These are phyloP conservation scores for Hortiboletus flavorubellus DNA, from an alignment of 768 basidiomycete species.

Conservation along the genomic window DNA sequence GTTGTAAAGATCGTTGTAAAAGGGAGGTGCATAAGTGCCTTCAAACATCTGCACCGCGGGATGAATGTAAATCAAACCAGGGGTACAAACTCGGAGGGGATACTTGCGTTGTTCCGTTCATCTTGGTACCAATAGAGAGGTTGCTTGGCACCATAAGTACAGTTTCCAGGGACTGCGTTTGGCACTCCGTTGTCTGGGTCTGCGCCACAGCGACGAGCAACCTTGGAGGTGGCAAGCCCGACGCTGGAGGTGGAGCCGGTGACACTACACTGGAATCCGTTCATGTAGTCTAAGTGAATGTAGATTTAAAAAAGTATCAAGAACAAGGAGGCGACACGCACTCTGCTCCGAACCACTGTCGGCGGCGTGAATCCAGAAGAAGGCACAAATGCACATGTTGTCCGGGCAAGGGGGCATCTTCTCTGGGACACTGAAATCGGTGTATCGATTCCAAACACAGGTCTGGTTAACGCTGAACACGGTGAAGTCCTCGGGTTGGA, in stretches of 20 bases:
- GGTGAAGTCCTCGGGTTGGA: constrained; percentile 67
- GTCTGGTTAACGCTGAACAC: constrained; percentile 75
- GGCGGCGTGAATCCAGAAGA: constrained; percentile 68
- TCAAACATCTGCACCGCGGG: constrained; percentile 55
- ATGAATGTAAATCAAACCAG: not conserved
- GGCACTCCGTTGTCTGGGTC: constrained; percentile 48
- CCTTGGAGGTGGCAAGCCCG: constrained; percentile 50
- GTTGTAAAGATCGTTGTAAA: constrained; percentile 68
- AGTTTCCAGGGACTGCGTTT: constrained; percentile 51
- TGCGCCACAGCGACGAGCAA: constrained; percentile 64
- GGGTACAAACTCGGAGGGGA: not conserved
- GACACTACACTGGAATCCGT: constrained; percentile 66
- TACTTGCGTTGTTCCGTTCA: constrained; percentile 57
- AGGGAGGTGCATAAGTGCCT: constrained; percentile 55
- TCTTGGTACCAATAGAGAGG: constrained; percentile 69
- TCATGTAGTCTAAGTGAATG: constrained; percentile 58
- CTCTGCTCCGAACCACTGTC: constrained; percentile 64
- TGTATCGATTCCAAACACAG: constrained; percentile 70
- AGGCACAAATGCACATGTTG: constrained; percentile 65
- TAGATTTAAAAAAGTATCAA: not conserved
- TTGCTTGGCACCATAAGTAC: constrained; percentile 69
- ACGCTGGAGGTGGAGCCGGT: constrained; percentile 50
- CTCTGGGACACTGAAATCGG: constrained; percentile 64
- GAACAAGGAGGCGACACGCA: constrained; percentile 26
- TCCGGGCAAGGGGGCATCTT: constrained; percentile 66